Conservation (phyloP, 2,329 filamentous ascomycete genomes). For the Aspergillus sp. region DNA sequence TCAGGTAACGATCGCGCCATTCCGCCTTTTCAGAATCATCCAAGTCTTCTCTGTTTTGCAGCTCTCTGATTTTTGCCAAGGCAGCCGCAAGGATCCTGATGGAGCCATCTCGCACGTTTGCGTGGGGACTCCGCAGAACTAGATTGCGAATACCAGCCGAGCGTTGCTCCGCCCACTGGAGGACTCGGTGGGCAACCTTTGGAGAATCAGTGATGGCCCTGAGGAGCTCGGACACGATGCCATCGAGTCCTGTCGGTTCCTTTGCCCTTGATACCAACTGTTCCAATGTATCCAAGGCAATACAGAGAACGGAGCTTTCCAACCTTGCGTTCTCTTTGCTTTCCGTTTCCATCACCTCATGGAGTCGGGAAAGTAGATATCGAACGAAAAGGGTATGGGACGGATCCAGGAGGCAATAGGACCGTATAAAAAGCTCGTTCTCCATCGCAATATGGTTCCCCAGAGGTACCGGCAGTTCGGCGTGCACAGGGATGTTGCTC, state of each 20-base stretch:
- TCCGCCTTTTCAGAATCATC: conserved; percentile 16
- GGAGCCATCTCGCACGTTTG: conserved; percentile 45
- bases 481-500: conserved; percentile 42
- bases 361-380: conserved; percentile 51
- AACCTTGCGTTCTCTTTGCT: conserved; percentile 41
- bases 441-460: conserved; percentile 54
- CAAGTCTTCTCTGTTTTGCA: conserved; percentile 14
- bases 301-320: conserved; percentile 35
- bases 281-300: conserved; percentile 55
- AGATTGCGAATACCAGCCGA: conserved; percentile 54
- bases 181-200: conserved; percentile 49
- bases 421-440: conserved; percentile 63
- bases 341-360: conserved; percentile 38
- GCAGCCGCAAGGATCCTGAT: conserved; percentile 45
- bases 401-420: conserved; percentile 71
- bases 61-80: conserved; percentile 45
- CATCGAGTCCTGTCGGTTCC: conserved; percentile 54
- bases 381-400: conserved; percentile 59
- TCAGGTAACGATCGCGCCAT: conserved; percentile 19
- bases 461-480: conserved; percentile 37
- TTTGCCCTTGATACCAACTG: conserved; percentile 65
- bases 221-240: conserved; percentile 45
- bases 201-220: conserved; percentile 43
- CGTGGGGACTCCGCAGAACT: conserved; percentile 52
- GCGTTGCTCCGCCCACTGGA: conserved; percentile 52